A percentile compares a stretch with the other conserved stretches of the same genome.
Conservation (phyloP, 495 filamentous ascomycete genomes). For the Sordaria brevicollis region DNA sequence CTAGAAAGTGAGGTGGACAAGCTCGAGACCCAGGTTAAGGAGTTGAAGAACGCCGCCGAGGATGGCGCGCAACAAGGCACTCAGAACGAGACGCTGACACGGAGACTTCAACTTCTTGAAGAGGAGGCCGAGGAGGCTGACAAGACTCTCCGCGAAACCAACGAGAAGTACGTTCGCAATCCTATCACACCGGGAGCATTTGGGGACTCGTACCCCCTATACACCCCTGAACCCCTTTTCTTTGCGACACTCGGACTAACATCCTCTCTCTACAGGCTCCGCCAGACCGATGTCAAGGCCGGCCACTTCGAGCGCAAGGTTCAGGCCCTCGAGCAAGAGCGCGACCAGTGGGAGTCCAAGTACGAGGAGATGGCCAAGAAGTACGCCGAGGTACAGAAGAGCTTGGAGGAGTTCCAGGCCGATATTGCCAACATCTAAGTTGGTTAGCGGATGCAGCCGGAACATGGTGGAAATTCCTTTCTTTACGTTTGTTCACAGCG, state of each 20-base stretch:
- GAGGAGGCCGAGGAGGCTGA: slow-evolving; percentile 96
- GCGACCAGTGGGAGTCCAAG: slow-evolving; percentile 89
- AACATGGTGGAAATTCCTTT: background rate
- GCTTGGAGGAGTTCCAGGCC: slow-evolving; percentile 75
- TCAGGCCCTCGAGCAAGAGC: slow-evolving; percentile 79
- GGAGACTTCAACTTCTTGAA: slow-evolving; percentile 89
- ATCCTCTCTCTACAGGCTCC: slow-evolving; percentile 51
- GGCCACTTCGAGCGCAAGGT: slow-evolving; percentile 99
- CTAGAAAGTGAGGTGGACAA: slow-evolving; percentile 90
- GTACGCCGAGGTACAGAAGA: slow-evolving; percentile 72
- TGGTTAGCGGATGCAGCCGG: background rate
- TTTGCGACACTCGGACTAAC: slow-evolving; percentile 7
- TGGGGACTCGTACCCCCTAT: background rate
- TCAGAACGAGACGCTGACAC: slow-evolving; percentile 80
- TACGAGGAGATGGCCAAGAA: slow-evolving; percentile 95
- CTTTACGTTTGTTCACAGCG: background rate
- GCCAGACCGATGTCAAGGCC: slow-evolving; percentile 97
- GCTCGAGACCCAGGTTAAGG: slow-evolving; percentile 63
- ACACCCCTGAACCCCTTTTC: background rate
- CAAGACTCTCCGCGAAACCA: slow-evolving; percentile 86
- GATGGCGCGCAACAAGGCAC: slow-evolving; percentile 63
- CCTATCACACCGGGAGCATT: background rate
- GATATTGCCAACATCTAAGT: slow-evolving; percentile 86
- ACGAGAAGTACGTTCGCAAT: slow-evolving; percentile 74
- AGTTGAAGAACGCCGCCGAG: slow-evolving; percentile 67